These are phyloP conservation scores for Chrysopogon serrulatus DNA, from an alignment of 176 grass and related monocot species.

Conservation along the genomic window DNA sequence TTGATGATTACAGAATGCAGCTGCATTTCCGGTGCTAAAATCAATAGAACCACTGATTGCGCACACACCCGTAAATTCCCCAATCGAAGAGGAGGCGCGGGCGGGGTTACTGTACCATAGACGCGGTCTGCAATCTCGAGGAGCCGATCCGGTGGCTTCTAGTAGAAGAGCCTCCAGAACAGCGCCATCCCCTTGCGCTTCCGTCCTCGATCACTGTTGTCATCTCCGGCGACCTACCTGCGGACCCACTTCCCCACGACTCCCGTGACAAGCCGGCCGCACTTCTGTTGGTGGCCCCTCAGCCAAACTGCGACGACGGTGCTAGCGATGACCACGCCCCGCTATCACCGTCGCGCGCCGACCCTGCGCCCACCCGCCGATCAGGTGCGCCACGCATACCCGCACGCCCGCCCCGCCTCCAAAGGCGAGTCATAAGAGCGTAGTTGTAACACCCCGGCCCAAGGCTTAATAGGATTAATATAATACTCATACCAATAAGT, in stretches of 20 bases:
- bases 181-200: constrained; percentile 56
- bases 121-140: constrained; percentile 89
- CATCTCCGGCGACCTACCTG: constrained; percentile 43
- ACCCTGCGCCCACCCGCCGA: not conserved
- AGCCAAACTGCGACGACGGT: not conserved
- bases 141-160: constrained; percentile 90
- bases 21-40: not conserved
- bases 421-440: not conserved
- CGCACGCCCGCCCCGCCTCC: not conserved
- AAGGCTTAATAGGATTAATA: too few relatives aligned
- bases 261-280: not conserved
- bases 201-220: constrained; percentile 29
- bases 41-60: not conserved
- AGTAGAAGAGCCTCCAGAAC: constrained; percentile 91
- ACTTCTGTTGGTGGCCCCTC: not conserved
- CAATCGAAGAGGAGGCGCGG: not conserved
- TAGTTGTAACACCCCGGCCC: too few relatives aligned
- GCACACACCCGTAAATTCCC: too few relatives aligned
- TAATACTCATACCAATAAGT: too few relatives aligned
- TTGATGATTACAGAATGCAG: not conserved
- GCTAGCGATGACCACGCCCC: not conserved
- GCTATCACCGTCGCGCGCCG: not conserved
- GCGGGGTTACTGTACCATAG: constrained; percentile 74
- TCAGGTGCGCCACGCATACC: not conserved
- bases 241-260: not conserved